phyloP scores from a whole-genome alignment of 148 eudicot species.

The Cornus kousa region DNA sequence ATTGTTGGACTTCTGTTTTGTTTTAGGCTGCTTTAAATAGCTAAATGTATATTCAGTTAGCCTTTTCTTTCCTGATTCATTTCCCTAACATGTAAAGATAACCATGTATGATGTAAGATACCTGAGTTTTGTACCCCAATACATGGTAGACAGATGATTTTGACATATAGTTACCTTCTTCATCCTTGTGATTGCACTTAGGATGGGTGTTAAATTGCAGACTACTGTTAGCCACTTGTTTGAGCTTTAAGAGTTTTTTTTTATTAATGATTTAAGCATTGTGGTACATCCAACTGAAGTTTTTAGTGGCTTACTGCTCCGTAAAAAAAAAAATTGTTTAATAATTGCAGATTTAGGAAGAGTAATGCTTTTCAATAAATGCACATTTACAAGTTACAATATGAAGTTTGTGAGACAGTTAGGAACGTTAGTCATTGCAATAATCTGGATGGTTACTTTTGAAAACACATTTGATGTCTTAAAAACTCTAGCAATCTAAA shows the following conservation, averaged over 20 bases:
- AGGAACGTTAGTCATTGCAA: neutral
- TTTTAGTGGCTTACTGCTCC: neutral
- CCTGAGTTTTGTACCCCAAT: neutral
- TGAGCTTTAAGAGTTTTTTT: neutral
- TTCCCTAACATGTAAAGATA: neutral
- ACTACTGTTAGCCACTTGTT: neutral
- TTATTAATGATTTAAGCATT: neutral
- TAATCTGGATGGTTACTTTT: neutral
- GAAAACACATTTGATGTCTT: neutral
- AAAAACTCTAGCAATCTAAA: neutral
- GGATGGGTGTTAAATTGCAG: neutral
- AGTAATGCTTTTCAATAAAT: neutral
- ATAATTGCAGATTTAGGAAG: neutral
- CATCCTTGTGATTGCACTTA: neutral
- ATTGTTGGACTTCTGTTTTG: no score
- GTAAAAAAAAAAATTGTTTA: neutral
- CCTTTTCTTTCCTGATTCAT: neutral
- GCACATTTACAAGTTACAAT: neutral
- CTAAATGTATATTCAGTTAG: neutral
- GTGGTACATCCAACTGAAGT: neutral
- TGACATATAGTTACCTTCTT: neutral
- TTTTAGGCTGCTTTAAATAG: neutral
- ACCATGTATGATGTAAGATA: neutral
- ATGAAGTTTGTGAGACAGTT: neutral
- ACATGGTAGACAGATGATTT: neutral